A percentile compares a stretch with the other conserved stretches of the same genome.
These are phyloP conservation scores for Magnusiomyces paraingens DNA, from an alignment of 1,139 yeast species.

Conservation along the genomic window DNA sequence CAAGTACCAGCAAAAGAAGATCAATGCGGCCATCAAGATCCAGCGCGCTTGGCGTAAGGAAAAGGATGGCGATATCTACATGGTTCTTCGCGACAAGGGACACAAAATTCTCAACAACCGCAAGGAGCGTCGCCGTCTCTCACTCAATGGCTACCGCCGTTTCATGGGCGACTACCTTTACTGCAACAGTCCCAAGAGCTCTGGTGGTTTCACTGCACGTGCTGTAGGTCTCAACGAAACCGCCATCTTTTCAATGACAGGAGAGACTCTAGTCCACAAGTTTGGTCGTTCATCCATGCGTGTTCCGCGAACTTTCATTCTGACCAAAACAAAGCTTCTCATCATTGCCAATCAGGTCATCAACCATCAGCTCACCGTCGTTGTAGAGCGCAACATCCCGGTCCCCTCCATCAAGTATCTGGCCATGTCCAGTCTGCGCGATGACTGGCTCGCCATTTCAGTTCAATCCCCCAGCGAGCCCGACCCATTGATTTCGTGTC, in stretches of 20 bases:
- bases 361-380: slow-evolving; percentile 64
- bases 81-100: slow-evolving; percentile 80
- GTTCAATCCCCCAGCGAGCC: slow-evolving; percentile 48
- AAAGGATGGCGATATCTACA: slow-evolving; percentile 61
- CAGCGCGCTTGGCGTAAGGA: slow-evolving; percentile 83
- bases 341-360: slow-evolving; percentile 66
- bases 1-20: slow-evolving; percentile 69
- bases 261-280: slow-evolving; percentile 75
- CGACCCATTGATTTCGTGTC: slow-evolving; percentile 73
- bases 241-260: slow-evolving; percentile 73
- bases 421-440: slow-evolving; percentile 70
- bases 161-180: slow-evolving; percentile 91
- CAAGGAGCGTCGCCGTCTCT: slow-evolving; percentile 86
- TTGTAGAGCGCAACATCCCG: slow-evolving; percentile 59
- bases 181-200: slow-evolving; percentile 66
- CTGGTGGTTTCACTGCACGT: slow-evolving; percentile 55
- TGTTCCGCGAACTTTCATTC: slow-evolving; percentile 61
- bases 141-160: slow-evolving; percentile 84
- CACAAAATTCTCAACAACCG: slow-evolving; percentile 59
- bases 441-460: slow-evolving; percentile 87
- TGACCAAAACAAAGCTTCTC: slow-evolving; percentile 57
- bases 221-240: slow-evolving; percentile 64
- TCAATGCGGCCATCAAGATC: slow-evolving; percentile 77
- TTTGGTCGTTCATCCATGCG: slow-evolving; percentile 90
- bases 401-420: slow-evolving; percentile 56